phyloP scores from a whole-genome alignment of 2,329 filamentous ascomycete species.

The Cadophora sp. region DNA sequence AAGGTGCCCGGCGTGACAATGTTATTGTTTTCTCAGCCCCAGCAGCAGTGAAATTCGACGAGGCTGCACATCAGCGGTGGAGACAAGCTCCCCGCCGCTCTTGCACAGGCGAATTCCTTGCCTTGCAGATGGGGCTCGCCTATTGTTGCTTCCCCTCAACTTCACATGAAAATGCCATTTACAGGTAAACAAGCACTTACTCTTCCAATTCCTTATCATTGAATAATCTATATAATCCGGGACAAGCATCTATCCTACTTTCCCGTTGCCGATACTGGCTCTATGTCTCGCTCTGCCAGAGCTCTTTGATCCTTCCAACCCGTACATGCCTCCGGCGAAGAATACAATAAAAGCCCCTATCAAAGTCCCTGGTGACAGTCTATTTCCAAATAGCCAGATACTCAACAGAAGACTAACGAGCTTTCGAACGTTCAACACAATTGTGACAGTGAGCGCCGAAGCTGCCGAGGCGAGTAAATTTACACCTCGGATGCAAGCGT shows the following conservation, averaged over 20 bases:
- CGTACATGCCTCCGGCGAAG: conserved; percentile 88
- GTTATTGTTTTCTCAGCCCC: background rate
- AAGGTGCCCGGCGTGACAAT: conserved; percentile 2
- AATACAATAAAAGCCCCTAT: conserved; percentile 87
- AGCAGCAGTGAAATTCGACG: background rate
- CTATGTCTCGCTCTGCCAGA: conserved; percentile 46
- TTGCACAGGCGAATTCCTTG: background rate
- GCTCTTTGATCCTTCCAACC: conserved; percentile 63
- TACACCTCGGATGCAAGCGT: conserved; percentile 93
- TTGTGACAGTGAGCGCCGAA: conserved; percentile 92
- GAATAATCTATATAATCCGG: conserved; percentile 12
- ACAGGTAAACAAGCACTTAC: background rate
- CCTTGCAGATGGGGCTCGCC: conserved; percentile 11
- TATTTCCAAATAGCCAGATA: conserved; percentile 93
- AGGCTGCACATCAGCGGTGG: background rate
- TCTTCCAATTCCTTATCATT: conserved; percentile 16
- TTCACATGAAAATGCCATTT: background rate
- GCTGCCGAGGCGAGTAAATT: conserved; percentile 90
- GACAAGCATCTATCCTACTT: conserved; percentile 36
- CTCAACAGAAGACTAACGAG: conserved; percentile 89
- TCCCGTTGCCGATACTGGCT: conserved; percentile 39
- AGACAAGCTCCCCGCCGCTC: conserved; percentile 1
- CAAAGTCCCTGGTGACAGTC: conserved; percentile 76
- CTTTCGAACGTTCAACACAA: conserved; percentile 95
- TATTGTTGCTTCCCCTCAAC: conserved; percentile 15